Evolutionary conservation across 495 filamentous ascomycete species (phyloP).

Genomic region (Elasticomyces elasticus): DNA sequence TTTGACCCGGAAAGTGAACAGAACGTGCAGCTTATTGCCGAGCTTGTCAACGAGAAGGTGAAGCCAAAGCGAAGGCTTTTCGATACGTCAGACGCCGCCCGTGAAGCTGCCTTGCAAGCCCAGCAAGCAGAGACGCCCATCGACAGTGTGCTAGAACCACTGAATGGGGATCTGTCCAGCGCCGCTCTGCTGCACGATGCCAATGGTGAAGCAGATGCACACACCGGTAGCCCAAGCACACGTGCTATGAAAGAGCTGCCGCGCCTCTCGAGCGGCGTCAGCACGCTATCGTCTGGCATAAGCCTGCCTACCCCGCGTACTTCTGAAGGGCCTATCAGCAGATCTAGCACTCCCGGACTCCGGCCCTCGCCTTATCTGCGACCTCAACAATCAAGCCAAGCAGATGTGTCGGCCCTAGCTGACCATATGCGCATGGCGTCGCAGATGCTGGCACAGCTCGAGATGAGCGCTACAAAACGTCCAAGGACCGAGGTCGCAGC

Average conservation of each 20-base stretch:
- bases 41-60: conserved; percentile 52
- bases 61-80: conserved; percentile 52
- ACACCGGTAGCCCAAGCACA: conserved; percentile 12
- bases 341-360: conserved; percentile 50
- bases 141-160: conserved; percentile 71
- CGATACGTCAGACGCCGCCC: conserved; percentile 49
- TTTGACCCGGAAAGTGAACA: conserved; percentile 58
- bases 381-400: conserved; percentile 39
- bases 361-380: conserved; percentile 28
- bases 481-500: conserved; percentile 63
- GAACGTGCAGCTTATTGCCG: conserved; percentile 52
- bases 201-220: conserved; percentile 30
- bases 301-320: conserved; percentile 49
- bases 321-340: conserved; percentile 47
- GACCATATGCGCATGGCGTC: conserved; percentile 72
- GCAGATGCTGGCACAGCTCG: conserved; percentile 68
- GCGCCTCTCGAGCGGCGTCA: conserved; percentile 41
- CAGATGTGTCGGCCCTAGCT: conserved; percentile 63
- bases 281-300: conserved; percentile 39
- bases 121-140: conserved; percentile 34
- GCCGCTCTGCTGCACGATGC: conserved; percentile 51
- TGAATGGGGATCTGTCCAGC: conserved; percentile 59
- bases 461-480: conserved; percentile 59
- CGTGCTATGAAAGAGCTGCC: conserved; percentile 17
- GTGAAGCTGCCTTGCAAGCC: conserved; percentile 30